phyloP scores from a whole-genome alignment of 805 yeast species.

The Starmerella roubikii region DNA sequence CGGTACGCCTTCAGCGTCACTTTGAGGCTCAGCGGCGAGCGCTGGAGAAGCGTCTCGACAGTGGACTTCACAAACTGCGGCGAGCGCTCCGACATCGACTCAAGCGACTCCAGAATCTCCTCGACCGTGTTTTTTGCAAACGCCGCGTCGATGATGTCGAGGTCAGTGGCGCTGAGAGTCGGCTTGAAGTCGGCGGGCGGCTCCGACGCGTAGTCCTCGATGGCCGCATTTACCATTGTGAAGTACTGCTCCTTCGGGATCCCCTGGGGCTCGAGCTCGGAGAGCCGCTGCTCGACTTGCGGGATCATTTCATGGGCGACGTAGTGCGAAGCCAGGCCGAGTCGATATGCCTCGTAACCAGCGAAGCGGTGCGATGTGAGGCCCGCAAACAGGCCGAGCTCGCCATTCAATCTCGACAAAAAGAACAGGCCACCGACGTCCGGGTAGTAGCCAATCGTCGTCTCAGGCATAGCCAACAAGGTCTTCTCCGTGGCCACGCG shows the following conservation, averaged over 20 bases:
- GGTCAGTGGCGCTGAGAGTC: conserved; percentile 38
- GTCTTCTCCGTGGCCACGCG: conserved; percentile 88
- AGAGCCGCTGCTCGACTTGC: conserved; percentile 50
- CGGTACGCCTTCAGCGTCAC: conserved; percentile 57
- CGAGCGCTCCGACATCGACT: conserved; percentile 40
- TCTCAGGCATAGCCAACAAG: conserved; percentile 93
- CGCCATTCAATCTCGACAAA: conserved; percentile 67
- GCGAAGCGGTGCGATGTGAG: conserved; percentile 67
- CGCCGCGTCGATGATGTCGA: conserved; percentile 52
- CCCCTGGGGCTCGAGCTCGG: conserved; percentile 37
- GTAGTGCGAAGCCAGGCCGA: conserved; percentile 86
- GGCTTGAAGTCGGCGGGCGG: conserved; percentile 36
- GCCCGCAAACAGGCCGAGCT: conserved; percentile 74
- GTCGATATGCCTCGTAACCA: conserved; percentile 68
- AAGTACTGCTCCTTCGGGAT: conserved; percentile 18
- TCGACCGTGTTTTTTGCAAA: conserved; percentile 43
- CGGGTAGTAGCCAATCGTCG: conserved; percentile 90
- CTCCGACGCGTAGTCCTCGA: conserved; percentile 60
- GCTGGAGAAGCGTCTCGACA: conserved; percentile 40
- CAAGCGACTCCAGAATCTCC: conserved; percentile 33
- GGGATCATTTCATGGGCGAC: conserved; percentile 53
- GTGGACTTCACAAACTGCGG: conserved; percentile 54
- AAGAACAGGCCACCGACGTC: conserved; percentile 93
- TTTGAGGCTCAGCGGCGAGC: conserved; percentile 69
- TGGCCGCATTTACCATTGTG: conserved; percentile 50